phyloP scores from a whole-genome alignment of 164 flowering plant genomes.

The Dillenia suffruticosa region DNA sequence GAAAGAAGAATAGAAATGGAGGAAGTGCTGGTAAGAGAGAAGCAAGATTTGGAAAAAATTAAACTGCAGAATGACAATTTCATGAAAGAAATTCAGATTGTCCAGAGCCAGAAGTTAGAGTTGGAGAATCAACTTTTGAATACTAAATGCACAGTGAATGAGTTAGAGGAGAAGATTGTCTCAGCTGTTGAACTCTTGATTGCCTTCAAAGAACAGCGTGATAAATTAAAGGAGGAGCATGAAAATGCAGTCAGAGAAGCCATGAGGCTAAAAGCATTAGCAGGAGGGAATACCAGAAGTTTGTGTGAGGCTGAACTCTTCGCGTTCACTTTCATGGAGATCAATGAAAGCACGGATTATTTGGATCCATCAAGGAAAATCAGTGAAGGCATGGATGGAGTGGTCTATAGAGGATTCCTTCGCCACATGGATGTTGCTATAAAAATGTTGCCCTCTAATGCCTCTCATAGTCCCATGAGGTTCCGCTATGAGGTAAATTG shows the following conservation, averaged over 20 bases:
- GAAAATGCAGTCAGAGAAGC: conserved; percentile 29
- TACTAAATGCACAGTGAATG: conserved; percentile 25
- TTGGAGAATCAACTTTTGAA: conserved; percentile 47
- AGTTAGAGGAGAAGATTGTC: conserved; percentile 56
- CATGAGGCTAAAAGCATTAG: conserved; percentile 14
- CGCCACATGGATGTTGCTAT: conserved; percentile 46
- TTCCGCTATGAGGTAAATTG: conserved; percentile 46
- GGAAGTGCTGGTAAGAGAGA: conserved; percentile 35
- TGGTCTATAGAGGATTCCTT: conserved; percentile 45
- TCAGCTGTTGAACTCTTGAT: conserved; percentile 56
- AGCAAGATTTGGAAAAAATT: conserved; percentile 35
- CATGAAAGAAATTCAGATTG: conserved; percentile 38
- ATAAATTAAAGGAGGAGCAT: conserved; percentile 33
- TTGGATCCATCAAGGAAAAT: conserved; percentile 52
- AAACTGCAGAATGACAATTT: conserved; percentile 32
- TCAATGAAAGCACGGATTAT: conserved; percentile 47
- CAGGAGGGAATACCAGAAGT: conserved; percentile 9
- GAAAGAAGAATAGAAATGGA: conserved; percentile 47
- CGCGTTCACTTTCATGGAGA: conserved; percentile 41
- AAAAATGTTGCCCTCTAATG: conserved; percentile 52
- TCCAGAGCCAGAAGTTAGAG: conserved; percentile 28
- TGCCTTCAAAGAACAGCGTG: conserved; percentile 32
- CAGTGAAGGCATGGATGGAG: conserved; percentile 53
- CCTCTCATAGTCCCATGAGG: conserved; percentile 29
- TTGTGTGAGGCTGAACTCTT: conserved; percentile 22